Conservation (phyloP, 1,139 yeast species). For the Yamadazyma epiphylla region DNA sequence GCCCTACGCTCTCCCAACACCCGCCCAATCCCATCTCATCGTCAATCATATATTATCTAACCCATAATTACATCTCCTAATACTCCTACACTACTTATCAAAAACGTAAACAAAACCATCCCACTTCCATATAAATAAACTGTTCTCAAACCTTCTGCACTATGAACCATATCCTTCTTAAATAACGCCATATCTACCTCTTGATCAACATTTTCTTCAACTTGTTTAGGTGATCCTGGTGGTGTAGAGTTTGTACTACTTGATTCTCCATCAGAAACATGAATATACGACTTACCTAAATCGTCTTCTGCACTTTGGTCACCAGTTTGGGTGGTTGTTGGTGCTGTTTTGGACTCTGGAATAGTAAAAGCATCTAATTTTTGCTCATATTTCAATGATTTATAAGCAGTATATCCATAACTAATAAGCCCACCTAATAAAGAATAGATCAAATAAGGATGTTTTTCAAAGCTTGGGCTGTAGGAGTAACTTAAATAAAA, state of each 20-base stretch:
- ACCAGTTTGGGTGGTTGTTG: slow-evolving; percentile 6
- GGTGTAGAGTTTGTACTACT: slow-evolving; percentile 27
- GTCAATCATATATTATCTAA: no score
- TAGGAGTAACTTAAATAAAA: slow-evolving; percentile 40
- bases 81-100: slow-evolving; percentile 44
- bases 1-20: background rate
- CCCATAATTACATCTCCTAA: slow-evolving; percentile 36
- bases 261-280: slow-evolving; percentile 44
- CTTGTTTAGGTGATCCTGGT: slow-evolving; percentile 23
- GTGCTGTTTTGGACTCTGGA: slow-evolving; percentile 5
- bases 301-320: slow-evolving; percentile 20
- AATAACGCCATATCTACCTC: slow-evolving; percentile 40
- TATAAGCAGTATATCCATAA: slow-evolving; percentile 21
- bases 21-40: background rate
- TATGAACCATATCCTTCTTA: slow-evolving; percentile 35
- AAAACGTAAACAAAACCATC: slow-evolving; percentile 40
- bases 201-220: slow-evolving; percentile 24
- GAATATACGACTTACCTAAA: slow-evolving; percentile 49
- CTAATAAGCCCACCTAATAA: slow-evolving; percentile 46
- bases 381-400: slow-evolving; percentile 13
- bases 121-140: slow-evolving; percentile 34
- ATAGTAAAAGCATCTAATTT: slow-evolving; percentile 14
- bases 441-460: slow-evolving; percentile 56
- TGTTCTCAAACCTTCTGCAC: slow-evolving; percentile 26
- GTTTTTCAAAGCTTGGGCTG: slow-evolving; percentile 44